Evolutionary conservation across 441 rosid genomes (phyloP).

Genomic region (Breynia disticha): DNA sequence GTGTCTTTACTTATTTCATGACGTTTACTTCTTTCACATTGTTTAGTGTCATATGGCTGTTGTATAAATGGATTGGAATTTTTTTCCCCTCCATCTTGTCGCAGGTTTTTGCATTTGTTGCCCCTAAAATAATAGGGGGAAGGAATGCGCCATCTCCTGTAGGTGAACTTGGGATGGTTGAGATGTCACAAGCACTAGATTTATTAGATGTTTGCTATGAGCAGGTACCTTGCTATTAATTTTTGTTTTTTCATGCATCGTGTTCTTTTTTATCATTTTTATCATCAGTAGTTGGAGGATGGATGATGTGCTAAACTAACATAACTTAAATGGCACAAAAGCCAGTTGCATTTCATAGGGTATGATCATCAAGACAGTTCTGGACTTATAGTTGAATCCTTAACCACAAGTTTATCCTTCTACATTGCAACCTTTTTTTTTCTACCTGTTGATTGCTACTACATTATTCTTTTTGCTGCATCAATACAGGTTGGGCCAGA

Average conservation of each 20-base stretch:
- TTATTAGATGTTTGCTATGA: constrained; percentile 65
- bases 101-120: constrained; percentile 87
- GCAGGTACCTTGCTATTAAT: constrained; percentile 37
- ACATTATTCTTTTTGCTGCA: constrained; percentile 10
- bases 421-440: background rate
- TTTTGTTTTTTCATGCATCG: background rate
- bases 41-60: background rate
- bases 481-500: constrained; percentile 76
- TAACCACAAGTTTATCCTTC: background rate
- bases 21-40: background rate
- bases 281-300: background rate
- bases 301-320: background rate
- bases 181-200: constrained; percentile 91
- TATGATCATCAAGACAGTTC: too few species aligned
- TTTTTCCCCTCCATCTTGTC: constrained; percentile 9
- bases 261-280: background rate
- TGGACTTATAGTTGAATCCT: background rate
- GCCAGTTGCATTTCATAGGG: too few species aligned
- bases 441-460: constrained; percentile 11
- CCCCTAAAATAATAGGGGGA: constrained; percentile 93
- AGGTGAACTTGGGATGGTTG: constrained; percentile 96
- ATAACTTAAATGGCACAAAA: background rate
- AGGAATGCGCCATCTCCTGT: constrained; percentile 81
- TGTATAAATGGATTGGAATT: background rate
- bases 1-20: constrained; percentile 1